Base-by-base conservation (phyloP, 1,284 basidiomycete genomes). In the Takashimella koratensis region DNA sequence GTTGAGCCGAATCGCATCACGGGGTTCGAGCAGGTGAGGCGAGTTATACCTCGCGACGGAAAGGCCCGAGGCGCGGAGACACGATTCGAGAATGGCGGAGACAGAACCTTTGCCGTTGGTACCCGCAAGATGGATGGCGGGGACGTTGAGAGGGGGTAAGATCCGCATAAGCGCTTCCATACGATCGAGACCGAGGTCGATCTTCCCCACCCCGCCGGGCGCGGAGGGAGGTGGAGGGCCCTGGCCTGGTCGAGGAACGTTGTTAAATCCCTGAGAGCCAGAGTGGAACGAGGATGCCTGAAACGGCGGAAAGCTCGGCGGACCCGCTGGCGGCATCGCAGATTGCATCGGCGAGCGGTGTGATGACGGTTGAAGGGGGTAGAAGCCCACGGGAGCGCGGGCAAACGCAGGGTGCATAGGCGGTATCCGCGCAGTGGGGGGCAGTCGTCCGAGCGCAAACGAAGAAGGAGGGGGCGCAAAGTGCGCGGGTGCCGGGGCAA, bases 41-140 rank as follows among this genome's bases (percentile, higher is more conserved):
- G 86, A 90, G 75, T 95, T 98, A 81, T 92, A 98, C 26, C 89
- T 82, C 3, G 88, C 95, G 2, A 90, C 83, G 13, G 79, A 78
- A 47, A 87, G 64, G 0, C 79, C 78, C 0, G 85, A 81, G 10
- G 79, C 71, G 1, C 70, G 70, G 13, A 98, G 76, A 59, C 92
- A 86, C 19, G 87, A 88, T 3, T 90, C 84, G 12, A 97, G 77
- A 49, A 94, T 79, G 2, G 87, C 86, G 6, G 90, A 86, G 10
- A 94, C 90, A 56, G 88, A 93, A 24, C 96, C 96, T 75, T 99
- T 99, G 25, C 95, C 95, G 75, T 99, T 98, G 0, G 96, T 99
- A 0, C 96, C 95, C 3, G 92, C 86, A 49, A 98, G 82, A 69
- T 98, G 96, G 39, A 93, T 81, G 1, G 94, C 90, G 0, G 93